Evolutionary conservation across 2,329 filamentous ascomycete genomes (phyloP).

Genomic region (Penicillium corylophilum): DNA sequence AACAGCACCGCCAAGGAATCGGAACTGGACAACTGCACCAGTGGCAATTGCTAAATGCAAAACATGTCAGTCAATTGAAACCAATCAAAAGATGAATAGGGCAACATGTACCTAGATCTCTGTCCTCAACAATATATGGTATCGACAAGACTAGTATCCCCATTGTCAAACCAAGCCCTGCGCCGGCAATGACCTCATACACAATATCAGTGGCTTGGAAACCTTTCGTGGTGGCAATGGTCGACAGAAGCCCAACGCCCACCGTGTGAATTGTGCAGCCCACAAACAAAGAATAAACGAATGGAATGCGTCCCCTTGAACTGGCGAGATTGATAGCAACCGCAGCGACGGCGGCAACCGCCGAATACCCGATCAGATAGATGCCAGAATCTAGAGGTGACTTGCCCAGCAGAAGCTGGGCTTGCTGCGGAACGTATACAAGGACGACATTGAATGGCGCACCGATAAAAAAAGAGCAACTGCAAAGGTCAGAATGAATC

Average conservation of each 20-base stretch:
- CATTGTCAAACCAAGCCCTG: constrained; percentile 23
- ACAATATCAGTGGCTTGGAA: constrained; percentile 24
- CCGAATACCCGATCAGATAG: constrained; percentile 27
- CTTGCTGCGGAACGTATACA: constrained; percentile 31
- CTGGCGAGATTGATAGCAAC: constrained; percentile 22
- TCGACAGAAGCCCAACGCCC: constrained; percentile 26
- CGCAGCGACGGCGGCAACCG: constrained; percentile 24
- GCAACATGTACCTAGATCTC: constrained; percentile 23
- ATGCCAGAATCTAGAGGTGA: constrained; percentile 29
- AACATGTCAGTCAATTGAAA: background rate
- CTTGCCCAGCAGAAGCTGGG: constrained; percentile 23
- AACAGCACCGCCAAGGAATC: constrained; percentile 29
- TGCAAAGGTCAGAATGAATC: background rate
- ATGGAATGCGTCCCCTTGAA: constrained; percentile 24
- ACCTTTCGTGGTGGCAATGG: constrained; percentile 15
- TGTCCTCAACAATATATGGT: constrained; percentile 27
- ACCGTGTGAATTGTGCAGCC: constrained; percentile 26
- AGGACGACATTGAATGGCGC: constrained; percentile 28
- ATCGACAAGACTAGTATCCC: constrained; percentile 24
- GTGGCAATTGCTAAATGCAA: constrained; percentile 24
- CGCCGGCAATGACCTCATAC: constrained; percentile 23
- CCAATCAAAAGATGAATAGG: background rate
- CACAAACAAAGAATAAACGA: constrained; percentile 27
- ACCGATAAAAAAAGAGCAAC: constrained; percentile 29
- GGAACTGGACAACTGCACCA: constrained; percentile 25